A percentile compares a stretch with the other conserved stretches of the same genome.
Conservation (phyloP, 208 protist genomes). For the Wallacemonas collosoma region DNA sequence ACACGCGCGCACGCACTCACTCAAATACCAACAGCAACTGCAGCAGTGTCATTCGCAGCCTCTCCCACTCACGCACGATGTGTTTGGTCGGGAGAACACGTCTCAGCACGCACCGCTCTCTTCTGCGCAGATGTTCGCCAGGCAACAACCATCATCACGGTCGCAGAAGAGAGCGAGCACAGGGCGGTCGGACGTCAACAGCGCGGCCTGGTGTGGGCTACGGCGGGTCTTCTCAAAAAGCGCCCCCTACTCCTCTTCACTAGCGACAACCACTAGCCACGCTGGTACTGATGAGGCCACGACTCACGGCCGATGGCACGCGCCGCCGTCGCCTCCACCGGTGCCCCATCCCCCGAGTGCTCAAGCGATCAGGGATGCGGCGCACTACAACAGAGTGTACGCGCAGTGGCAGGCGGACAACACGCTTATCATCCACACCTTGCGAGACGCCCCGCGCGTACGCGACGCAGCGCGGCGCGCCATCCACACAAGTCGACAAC, state of each 20-base stretch:
- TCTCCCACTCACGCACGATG: too few relatives aligned
- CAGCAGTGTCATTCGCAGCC: neutral
- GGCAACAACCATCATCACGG: neutral
- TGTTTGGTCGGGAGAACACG: too few relatives aligned
- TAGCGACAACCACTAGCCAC: neutral
- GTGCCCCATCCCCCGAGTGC: neutral
- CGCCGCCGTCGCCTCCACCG: neutral
- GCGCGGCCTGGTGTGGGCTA: neutral
- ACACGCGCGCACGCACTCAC: neutral
- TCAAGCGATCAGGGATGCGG: neutral
- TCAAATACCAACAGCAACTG: neutral
- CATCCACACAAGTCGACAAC: neutral
- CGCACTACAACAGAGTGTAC: constrained; percentile 4
- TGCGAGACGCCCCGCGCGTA: neutral
- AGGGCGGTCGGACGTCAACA: neutral
- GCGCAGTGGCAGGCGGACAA: constrained; percentile 6
- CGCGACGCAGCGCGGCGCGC: neutral
- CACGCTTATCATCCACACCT: neutral
- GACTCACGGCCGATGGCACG: too few relatives aligned
- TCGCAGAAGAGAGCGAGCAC: neutral
- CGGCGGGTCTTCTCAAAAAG: neutral
- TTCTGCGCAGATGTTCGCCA: neutral
- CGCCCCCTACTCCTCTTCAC: neutral
- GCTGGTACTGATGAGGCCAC: neutral
- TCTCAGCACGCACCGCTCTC: neutral